Percentiles rank a stretch among this genome's conserved stretches.
Conservation (phyloP, 768 basidiomycete species). For the Tubosaeta brunneosetosa region DNA sequence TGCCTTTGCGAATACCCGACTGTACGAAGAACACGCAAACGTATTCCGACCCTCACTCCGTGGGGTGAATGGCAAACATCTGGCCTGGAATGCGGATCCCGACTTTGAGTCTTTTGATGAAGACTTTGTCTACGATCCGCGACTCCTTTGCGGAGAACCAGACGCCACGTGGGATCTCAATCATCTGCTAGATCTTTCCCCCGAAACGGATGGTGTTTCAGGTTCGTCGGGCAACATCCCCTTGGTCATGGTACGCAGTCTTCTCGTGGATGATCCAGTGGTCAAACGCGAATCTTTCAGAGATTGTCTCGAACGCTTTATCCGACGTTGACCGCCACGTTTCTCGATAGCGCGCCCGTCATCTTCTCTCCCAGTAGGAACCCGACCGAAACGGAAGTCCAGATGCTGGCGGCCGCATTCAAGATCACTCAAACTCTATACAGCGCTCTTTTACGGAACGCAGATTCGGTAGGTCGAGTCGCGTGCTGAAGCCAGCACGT, state of each 20-base stretch:
- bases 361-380: constrained; percentile 69
- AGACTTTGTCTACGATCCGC: constrained; percentile 28
- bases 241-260: constrained; percentile 25
- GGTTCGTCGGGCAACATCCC: constrained; percentile 13
- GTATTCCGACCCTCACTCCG: constrained; percentile 33
- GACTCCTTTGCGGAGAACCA: constrained; percentile 10
- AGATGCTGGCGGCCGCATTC: constrained; percentile 52
- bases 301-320: constrained; percentile 71
- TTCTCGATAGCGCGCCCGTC: constrained; percentile 81
- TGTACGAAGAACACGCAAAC: constrained; percentile 52
- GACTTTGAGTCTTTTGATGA: constrained; percentile 24
- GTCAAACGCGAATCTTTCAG: constrained; percentile 33
- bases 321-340: constrained; percentile 73
- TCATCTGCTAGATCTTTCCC: constrained; percentile 27
- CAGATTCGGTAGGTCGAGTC: constrained; percentile 31
- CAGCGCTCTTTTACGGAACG: constrained; percentile 45
- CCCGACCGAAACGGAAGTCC: constrained; percentile 56
- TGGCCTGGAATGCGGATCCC: constrained; percentile 25
- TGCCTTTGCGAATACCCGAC: constrained; percentile 49
- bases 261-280: constrained; percentile 14
- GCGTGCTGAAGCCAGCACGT: background rate
- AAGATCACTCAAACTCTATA: constrained; percentile 61
- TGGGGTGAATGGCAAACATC: constrained; percentile 14
- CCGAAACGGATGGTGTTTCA: constrained; percentile 13
- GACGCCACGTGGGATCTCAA: constrained; percentile 31